These are phyloP conservation scores for Clarireedia hainanense DNA, from an alignment of 2,329 filamentous ascomycete species.

Conservation along the genomic window DNA sequence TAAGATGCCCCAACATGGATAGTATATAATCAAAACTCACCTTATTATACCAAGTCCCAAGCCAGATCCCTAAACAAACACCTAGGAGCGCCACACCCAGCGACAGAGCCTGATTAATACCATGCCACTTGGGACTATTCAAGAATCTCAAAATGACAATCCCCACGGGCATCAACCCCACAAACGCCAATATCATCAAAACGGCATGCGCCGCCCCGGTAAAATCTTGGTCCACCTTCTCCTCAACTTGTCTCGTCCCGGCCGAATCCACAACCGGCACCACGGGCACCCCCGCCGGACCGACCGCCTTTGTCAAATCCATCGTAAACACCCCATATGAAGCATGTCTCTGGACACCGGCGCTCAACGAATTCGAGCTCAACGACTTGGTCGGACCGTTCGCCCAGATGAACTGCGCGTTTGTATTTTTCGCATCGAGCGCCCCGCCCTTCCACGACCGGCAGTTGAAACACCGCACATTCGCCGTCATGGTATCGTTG, in stretches of 20 bases:
- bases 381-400: conserved; percentile 41
- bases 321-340: conserved; percentile 48
- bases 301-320: conserved; percentile 45
- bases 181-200: conserved; percentile 48
- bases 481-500: conserved; percentile 37
- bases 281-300: conserved; percentile 35
- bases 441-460: conserved; percentile 41
- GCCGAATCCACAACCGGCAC: conserved; percentile 20
- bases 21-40: conserved; percentile 34
- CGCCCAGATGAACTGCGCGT: conserved; percentile 47
- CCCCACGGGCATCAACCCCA: conserved; percentile 49
- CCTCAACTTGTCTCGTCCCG: conserved; percentile 35
- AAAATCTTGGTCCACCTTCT: conserved; percentile 24
- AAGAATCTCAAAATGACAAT: conserved; percentile 45
- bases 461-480: conserved; percentile 46
- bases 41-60: conserved; percentile 43
- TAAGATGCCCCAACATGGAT: background rate
- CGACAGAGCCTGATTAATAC: conserved; percentile 43
- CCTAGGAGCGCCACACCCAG: conserved; percentile 42
- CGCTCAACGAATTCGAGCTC: conserved; percentile 35
- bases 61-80: conserved; percentile 43
- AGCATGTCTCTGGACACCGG: conserved; percentile 43
- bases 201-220: conserved; percentile 29
- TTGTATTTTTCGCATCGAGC: conserved; percentile 40
- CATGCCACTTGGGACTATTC: conserved; percentile 47